Conservation (phyloP, 2,329 filamentous ascomycete genomes). For the Lasiodiplodia sp. region DNA sequence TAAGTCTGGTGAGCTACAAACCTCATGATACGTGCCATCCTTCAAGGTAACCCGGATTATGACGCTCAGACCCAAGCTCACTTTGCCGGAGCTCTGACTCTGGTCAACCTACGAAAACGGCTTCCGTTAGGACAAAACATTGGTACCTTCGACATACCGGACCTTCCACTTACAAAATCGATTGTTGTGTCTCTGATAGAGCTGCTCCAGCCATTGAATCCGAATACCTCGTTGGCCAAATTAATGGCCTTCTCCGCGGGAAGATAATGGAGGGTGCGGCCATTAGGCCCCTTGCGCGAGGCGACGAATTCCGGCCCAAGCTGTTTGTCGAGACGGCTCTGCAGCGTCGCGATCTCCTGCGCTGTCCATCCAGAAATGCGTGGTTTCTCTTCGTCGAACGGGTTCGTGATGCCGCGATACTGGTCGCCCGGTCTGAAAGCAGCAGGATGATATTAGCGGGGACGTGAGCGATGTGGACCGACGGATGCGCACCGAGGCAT, state of each 20-base stretch:
- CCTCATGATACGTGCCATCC: constrained; percentile 95
- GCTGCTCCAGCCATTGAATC: constrained; percentile 97
- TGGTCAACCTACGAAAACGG: constrained; percentile 71
- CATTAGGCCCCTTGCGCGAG: constrained; percentile 79
- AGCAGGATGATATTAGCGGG: constrained; percentile 33
- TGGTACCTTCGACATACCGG: constrained; percentile 8
- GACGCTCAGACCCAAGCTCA: constrained; percentile 86
- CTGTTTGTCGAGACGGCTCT: constrained; percentile 87
- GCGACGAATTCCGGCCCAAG: constrained; percentile 97
- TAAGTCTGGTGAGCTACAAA: constrained; percentile 36
- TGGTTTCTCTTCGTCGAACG: constrained; percentile 78
- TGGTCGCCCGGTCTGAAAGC: constrained; percentile 47
- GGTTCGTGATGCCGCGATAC: constrained; percentile 65
- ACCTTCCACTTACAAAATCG: constrained; percentile 72
- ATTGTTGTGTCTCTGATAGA: constrained; percentile 94
- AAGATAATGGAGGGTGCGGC: constrained; percentile 89
- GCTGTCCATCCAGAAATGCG: constrained; percentile 84
- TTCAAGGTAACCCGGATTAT: constrained; percentile 88
- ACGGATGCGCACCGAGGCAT: constrained; percentile 19
- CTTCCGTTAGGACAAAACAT: constrained; percentile 32
- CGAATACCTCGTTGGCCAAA: constrained; percentile 93
- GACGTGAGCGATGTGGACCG: neutral
- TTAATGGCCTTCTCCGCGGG: constrained; percentile 97
- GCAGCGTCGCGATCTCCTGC: constrained; percentile 86
- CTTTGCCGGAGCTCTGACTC: constrained; percentile 75